Conservation (phyloP, 2,329 filamentous ascomycete species). For the Diplodia mutila region DNA sequence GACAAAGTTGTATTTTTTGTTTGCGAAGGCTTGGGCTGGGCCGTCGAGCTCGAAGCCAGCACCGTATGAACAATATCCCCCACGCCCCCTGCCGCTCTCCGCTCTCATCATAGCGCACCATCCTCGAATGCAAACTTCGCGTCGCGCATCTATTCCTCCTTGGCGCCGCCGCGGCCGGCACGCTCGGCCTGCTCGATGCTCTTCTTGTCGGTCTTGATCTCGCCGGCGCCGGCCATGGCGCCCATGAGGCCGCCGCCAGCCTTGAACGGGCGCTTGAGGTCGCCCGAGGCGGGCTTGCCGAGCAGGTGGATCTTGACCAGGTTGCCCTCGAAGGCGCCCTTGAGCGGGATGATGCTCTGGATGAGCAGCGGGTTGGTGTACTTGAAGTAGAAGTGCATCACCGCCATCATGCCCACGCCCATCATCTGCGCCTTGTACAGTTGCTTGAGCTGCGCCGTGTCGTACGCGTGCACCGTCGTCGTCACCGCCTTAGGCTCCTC, state of each 20-base stretch:
- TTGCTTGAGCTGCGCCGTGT: conserved; percentile 79
- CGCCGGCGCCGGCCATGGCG: conserved; percentile 66
- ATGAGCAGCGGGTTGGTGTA: conserved; percentile 99
- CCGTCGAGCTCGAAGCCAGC: background rate
- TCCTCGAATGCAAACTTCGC: no score
- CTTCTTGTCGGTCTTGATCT: conserved; percentile 80
- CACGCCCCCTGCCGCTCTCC: background rate
- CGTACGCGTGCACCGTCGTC: conserved; percentile 95
- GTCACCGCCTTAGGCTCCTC: conserved; percentile 97
- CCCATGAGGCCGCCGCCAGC: conserved; percentile 79
- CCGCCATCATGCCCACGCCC: conserved; percentile 96
- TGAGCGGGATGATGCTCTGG: conserved; percentile 97
- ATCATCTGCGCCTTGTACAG: conserved; percentile 91
- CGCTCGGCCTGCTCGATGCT: conserved; percentile 58
- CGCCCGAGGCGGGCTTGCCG: conserved; percentile 82
- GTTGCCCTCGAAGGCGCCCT: conserved; percentile 93
- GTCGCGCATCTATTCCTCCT: conserved; percentile 52
- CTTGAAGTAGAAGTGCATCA: conserved; percentile 99
- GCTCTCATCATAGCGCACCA: background rate
- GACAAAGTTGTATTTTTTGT: background rate
- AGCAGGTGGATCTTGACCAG: conserved; percentile 94
- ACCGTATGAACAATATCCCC: background rate
- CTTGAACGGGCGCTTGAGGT: conserved; percentile 97
- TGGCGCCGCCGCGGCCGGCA: conserved; percentile 54
- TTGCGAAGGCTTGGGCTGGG: background rate